These are phyloP conservation scores for Sphagnum contortum DNA, from an alignment of 225 moss, liverwort and hornwort species.

Conservation along the genomic window DNA sequence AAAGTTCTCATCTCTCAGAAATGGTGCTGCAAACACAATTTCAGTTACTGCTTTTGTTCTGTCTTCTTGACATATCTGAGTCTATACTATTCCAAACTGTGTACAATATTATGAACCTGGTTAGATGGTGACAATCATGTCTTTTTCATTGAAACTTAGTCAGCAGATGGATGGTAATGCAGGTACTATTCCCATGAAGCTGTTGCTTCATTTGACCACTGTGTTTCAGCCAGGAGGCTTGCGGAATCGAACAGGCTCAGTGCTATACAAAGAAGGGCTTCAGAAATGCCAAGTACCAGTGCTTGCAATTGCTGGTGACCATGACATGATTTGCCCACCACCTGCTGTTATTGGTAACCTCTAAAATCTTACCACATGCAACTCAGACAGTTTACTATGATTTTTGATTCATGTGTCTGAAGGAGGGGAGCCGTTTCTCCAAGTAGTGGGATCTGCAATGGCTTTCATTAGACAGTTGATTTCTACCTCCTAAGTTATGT, in stretches of 20 bases:
- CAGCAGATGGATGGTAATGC: neutral
- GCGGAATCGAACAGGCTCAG: slow-evolving; percentile 62
- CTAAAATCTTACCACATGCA: neutral
- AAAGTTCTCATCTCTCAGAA: too few relatives aligned
- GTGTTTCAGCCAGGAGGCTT: slow-evolving; percentile 75
- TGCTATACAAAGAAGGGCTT: slow-evolving; percentile 76
- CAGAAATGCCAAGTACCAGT: slow-evolving; percentile 68
- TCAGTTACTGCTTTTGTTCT: neutral
- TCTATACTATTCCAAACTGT: neutral
- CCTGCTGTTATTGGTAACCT: slow-evolving; percentile 66
- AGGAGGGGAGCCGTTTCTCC: neutral
- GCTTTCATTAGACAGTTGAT: neutral
- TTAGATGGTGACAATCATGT: too few relatives aligned
- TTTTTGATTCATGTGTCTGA: slow-evolving; percentile 5
- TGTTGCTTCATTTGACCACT: slow-evolving; percentile 68
- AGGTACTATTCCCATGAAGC: slow-evolving; percentile 84
- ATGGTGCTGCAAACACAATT: too few relatives aligned
- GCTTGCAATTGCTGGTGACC: slow-evolving; percentile 80
- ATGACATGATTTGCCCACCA: slow-evolving; percentile 79
- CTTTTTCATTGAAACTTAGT: too few relatives aligned
- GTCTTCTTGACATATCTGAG: neutral
- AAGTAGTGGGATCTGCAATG: too few relatives aligned
- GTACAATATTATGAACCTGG: too few relatives aligned
- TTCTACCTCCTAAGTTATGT: neutral
- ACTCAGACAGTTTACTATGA: neutral